A percentile compares a stretch with the other conserved stretches of the same genome.
These are phyloP conservation scores for Fusarium lyarnte DNA, from an alignment of 2,329 filamentous ascomycete species.

Conservation along the genomic window DNA sequence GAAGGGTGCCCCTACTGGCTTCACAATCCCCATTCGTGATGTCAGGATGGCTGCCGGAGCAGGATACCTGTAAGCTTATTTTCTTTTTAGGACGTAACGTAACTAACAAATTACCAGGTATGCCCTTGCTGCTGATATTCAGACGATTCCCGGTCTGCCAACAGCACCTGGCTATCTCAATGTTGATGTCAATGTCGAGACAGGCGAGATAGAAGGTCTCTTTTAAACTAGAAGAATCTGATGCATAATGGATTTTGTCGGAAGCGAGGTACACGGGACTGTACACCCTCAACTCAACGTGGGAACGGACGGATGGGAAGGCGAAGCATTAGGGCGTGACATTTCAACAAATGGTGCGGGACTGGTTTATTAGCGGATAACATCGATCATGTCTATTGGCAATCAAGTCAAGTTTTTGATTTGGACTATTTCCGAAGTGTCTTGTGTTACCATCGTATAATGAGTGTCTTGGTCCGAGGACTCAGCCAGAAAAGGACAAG, in stretches of 20 bases:
- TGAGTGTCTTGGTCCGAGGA: neutral
- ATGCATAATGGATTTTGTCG: conserved; percentile 1
- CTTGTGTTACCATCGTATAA: neutral
- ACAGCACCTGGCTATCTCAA: conserved; percentile 96
- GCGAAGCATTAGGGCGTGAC: conserved; percentile 41
- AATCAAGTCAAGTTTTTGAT: conserved; percentile 22
- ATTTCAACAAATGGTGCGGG: conserved; percentile 45
- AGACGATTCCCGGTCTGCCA: conserved; percentile 95
- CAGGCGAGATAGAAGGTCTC: conserved; percentile 86
- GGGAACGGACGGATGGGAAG: conserved; percentile 36
- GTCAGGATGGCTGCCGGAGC: conserved; percentile 94
- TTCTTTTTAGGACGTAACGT: conserved; percentile 13
- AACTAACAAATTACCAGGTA: conserved; percentile 67
- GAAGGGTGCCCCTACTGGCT: conserved; percentile 94
- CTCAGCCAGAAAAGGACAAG: neutral
- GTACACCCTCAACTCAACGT: conserved; percentile 44
- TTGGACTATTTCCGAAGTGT: neutral
- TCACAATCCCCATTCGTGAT: conserved; percentile 93
- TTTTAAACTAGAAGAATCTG: conserved; percentile 67
- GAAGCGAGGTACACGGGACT: conserved; percentile 9
- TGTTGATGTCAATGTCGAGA: conserved; percentile 84
- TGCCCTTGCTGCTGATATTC: conserved; percentile 94
- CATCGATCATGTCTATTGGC: conserved; percentile 19
- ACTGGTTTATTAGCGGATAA: conserved; percentile 25
- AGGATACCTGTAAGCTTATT: conserved; percentile 78